Percentiles rank a stretch among this genome's conserved stretches.
These are phyloP conservation scores for Alternaria arbusti DNA, from an alignment of 2,329 filamentous ascomycete genomes.

Conservation along the genomic window DNA sequence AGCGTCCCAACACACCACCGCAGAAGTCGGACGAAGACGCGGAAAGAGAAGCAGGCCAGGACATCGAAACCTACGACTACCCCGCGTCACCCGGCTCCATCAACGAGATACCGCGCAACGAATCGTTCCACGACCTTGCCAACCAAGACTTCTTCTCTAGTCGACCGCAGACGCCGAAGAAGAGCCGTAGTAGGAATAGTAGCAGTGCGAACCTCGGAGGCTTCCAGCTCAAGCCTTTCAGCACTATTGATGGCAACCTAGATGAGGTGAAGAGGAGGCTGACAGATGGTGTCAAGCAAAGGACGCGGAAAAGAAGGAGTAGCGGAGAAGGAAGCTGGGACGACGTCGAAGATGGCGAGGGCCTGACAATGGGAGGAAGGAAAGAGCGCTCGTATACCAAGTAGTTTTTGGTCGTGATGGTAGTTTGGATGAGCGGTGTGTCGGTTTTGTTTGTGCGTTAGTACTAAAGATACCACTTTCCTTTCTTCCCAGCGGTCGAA, in stretches of 20 bases:
- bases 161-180: conserved; percentile 79
- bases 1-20: conserved; percentile 30
- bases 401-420: neutral
- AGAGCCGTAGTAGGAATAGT: conserved; percentile 71
- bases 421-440: neutral
- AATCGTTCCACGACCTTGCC: conserved; percentile 90
- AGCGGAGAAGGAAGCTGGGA: conserved; percentile 32
- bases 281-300: conserved; percentile 79
- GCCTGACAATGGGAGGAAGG: conserved; percentile 29
- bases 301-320: conserved; percentile 66
- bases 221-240: conserved; percentile 75
- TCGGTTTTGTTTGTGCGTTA: conserved; percentile 4
- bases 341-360: conserved; percentile 32
- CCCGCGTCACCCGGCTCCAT: conserved; percentile 30
- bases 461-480: conserved; percentile 26
- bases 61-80: conserved; percentile 36
- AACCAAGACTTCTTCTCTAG: conserved; percentile 90
- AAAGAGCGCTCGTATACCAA: conserved; percentile 15
- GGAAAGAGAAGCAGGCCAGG: conserved; percentile 17
- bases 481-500: conserved; percentile 1
- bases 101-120: conserved; percentile 72
- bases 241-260: conserved; percentile 69
- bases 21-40: conserved; percentile 27
- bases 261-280: conserved; percentile 86
- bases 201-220: conserved; percentile 60